A percentile compares a stretch with the other conserved stretches of the same genome.
Evolutionary conservation across 257 asterid genomes (phyloP).

Genomic region (Nicotiana noctiflora): DNA sequence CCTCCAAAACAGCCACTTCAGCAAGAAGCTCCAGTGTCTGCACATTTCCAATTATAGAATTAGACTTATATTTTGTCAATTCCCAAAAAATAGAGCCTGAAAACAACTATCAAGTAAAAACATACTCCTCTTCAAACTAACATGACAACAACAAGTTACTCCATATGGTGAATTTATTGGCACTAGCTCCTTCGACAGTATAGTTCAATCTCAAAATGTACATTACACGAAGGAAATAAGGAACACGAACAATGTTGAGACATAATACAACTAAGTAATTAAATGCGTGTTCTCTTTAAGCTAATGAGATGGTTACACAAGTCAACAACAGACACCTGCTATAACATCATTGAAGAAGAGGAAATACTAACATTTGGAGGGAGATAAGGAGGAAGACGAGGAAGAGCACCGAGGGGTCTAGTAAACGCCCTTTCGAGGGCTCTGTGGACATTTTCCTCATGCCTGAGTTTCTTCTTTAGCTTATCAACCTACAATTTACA

Average conservation of each 20-base stretch:
- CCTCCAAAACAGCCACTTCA: constrained; percentile 96
- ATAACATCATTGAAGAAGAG: neutral
- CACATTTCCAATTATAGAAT: constrained; percentile 11
- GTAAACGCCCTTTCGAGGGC: constrained; percentile 91
- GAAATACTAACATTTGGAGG: constrained; percentile 63
- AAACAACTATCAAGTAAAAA: neutral
- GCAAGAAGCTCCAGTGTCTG: constrained; percentile 95
- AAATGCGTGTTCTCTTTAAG: no score
- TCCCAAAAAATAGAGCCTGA: neutral
- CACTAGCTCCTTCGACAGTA: neutral
- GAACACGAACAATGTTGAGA: neutral
- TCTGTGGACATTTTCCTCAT: constrained; percentile 89
- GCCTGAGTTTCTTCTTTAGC: constrained; percentile 78
- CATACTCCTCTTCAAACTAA: neutral
- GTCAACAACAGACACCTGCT: no score
- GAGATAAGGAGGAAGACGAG: constrained; percentile 94
- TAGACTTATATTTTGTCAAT: neutral
- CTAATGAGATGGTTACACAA: neutral
- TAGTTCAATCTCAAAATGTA: neutral
- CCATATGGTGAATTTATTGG: neutral
- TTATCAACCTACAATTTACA: constrained; percentile 59
- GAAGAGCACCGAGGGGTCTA: constrained; percentile 82
- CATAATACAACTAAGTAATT: no score
- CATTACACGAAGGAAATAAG: neutral
- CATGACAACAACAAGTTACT: neutral